phyloP scores from a whole-genome alignment of 805 yeast genomes.

The Torulaspora maleeae region DNA sequence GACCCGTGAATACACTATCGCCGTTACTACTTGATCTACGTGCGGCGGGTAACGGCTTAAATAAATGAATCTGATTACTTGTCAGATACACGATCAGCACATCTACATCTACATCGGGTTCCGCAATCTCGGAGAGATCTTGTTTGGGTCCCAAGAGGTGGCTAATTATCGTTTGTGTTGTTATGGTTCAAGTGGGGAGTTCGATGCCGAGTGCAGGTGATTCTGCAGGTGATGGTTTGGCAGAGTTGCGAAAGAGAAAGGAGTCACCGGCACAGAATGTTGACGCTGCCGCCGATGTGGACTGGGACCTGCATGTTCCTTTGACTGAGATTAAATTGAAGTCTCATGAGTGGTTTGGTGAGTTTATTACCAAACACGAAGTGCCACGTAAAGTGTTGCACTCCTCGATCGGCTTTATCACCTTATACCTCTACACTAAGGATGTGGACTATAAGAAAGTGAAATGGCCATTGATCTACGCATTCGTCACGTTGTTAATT shows the following conservation, averaged over 20 bases:
- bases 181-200: conserved; percentile 10
- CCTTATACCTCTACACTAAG: conserved; percentile 64
- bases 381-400: conserved; percentile 85
- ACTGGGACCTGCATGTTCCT: conserved; percentile 30
- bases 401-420: conserved; percentile 79
- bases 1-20: no score
- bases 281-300: conserved; percentile 1
- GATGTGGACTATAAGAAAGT: conserved; percentile 56
- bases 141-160: neutral
- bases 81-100: no score
- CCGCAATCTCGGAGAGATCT: neutral
- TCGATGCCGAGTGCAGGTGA: conserved; percentile 10
- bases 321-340: conserved; percentile 34
- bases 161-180: neutral
- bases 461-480: conserved; percentile 52
- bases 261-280: neutral
- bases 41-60: no score
- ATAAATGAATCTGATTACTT: no score
- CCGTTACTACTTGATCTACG: no score
- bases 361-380: conserved; percentile 72
- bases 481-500: conserved; percentile 52
- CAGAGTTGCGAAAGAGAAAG: conserved; percentile 5
- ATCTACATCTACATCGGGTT: neutral
- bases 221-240: conserved; percentile 1
- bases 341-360: conserved; percentile 44